Evolutionary conservation across 2,329 filamentous ascomycete species (phyloP).

Genomic region (Pseudogymnoascus pannorum): DNA sequence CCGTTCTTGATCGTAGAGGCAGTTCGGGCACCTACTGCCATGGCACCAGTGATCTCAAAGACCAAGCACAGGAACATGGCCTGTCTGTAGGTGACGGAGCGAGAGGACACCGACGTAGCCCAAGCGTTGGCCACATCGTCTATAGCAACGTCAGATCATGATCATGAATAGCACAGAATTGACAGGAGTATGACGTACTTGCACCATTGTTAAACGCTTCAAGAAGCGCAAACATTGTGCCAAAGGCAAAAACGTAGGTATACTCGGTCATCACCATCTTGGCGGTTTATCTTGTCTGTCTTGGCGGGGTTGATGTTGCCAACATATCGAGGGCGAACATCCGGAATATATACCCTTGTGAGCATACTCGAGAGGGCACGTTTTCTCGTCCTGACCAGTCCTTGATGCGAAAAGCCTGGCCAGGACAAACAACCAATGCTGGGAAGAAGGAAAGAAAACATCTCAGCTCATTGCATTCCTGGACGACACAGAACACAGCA

Average conservation of each 20-base stretch:
- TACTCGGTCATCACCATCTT: conserved; percentile 37
- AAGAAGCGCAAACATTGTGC: conserved; percentile 48
- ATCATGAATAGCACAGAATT: neutral
- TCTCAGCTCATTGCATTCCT: neutral
- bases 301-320: neutral
- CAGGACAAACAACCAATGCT: neutral
- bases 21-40: conserved; percentile 60
- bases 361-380: neutral
- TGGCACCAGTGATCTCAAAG: conserved; percentile 62
- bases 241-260: conserved; percentile 50
- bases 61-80: conserved; percentile 59
- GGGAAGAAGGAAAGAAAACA: neutral
- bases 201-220: conserved; percentile 54
- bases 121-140: conserved; percentile 81
- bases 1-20: conserved; percentile 76
- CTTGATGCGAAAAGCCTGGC: neutral
- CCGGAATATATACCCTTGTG: neutral
- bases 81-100: conserved; percentile 63
- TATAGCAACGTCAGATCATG: conserved; percentile 24
- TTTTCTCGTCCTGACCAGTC: neutral
- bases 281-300: conserved; percentile 3
- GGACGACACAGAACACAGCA: neutral
- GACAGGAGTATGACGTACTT: conserved; percentile 15
- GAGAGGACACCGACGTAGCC: conserved; percentile 75
- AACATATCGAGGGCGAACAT: neutral